Base-by-base conservation (phyloP, 192 early-diverging fungal genomes). In the Glomus cerebriforme region DNA sequence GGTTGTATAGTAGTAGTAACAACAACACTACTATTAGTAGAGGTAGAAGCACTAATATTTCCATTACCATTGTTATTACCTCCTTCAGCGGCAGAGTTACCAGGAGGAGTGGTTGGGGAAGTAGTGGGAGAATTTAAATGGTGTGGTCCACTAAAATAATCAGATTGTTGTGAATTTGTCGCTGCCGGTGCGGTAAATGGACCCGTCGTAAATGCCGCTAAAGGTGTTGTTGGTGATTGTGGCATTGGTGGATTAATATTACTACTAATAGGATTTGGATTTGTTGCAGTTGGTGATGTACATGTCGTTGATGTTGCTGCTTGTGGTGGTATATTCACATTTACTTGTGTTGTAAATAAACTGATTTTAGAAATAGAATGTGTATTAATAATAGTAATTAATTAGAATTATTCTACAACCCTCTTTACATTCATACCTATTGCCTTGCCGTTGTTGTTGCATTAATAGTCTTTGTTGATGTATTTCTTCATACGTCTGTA, bases 401-500 rank as follows among this genome's bases (percentile, higher is more conserved):
- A 43, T 43, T 43, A 54, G 6, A 0, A 22, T 54, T 54, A 54
- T 54, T 54, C 17, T 19, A 22, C 47, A 17, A 17, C 3, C 19
- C 0, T 29, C 10, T 1, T 15, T 7, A 8, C 62, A 24, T 67
- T 34, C 32, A 19, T 32, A 32, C 32, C 66, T 68, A 68, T n/a
- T 39, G 9, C 35, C 66, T 24, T 63, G 68, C 9, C 60, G 27
- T 60, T 15, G 31, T 54, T 60, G 10, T 17, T 47, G 70, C 47
- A 54, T 45, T 12, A 72, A 72, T 13, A 7, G 13, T 15, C 45
- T 15, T 27, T 72, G 60, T 24, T 10, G n/a, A 37, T 35, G 70
- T 12, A 86, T 70, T 82, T 83, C 86, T 83, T 88, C 62, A 81
- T 87, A 73, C 7, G 86, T 87, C 75, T 88, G 58, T 77, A 86